Conservation (phyloP, 2,329 filamentous ascomycete genomes). For the Albifimbria verrucaria region DNA sequence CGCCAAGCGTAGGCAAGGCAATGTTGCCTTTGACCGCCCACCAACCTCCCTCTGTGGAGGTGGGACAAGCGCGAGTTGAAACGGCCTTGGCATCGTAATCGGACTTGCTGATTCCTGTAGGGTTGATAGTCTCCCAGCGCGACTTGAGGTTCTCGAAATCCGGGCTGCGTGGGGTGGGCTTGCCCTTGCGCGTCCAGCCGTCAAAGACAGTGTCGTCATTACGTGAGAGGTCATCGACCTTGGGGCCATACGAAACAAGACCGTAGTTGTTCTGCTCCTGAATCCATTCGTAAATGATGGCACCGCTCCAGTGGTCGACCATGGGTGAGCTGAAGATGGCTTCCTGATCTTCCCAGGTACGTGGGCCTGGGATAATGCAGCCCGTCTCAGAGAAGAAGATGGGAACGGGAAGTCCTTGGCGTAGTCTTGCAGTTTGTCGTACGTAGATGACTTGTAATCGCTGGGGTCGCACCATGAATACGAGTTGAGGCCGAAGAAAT, state of each 20-base stretch:
- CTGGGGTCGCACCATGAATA: constrained; percentile 74
- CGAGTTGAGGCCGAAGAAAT: constrained; percentile 84
- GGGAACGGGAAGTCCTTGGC: constrained; percentile 71
- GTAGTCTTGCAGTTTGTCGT: constrained; percentile 63
- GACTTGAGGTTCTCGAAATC: constrained; percentile 76
- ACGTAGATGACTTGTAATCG: constrained; percentile 62
- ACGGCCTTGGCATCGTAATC: constrained; percentile 62
- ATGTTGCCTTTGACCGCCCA: constrained; percentile 74
- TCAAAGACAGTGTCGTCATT: constrained; percentile 56
- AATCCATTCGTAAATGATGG: constrained; percentile 90
- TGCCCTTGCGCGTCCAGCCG: constrained; percentile 68
- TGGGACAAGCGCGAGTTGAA: constrained; percentile 66
- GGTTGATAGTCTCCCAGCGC: constrained; percentile 71
- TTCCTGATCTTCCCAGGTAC: constrained; percentile 67
- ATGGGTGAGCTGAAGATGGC: constrained; percentile 75
- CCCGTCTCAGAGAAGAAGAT: constrained; percentile 90
- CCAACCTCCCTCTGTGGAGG: constrained; percentile 68
- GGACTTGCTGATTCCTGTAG: constrained; percentile 63
- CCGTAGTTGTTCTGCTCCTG: constrained; percentile 81
- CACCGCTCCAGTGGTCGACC: constrained; percentile 67
- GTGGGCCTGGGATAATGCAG: constrained; percentile 64
- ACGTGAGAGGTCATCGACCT: constrained; percentile 47
- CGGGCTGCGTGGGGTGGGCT: constrained; percentile 67
- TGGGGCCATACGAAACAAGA: constrained; percentile 69
- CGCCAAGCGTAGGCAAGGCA: constrained; percentile 65